A percentile compares a stretch with the other conserved stretches of the same genome.
phyloP scores from a whole-genome alignment of 192 early-diverging fungal genomes.

The Polychytrium aggregatum region DNA sequence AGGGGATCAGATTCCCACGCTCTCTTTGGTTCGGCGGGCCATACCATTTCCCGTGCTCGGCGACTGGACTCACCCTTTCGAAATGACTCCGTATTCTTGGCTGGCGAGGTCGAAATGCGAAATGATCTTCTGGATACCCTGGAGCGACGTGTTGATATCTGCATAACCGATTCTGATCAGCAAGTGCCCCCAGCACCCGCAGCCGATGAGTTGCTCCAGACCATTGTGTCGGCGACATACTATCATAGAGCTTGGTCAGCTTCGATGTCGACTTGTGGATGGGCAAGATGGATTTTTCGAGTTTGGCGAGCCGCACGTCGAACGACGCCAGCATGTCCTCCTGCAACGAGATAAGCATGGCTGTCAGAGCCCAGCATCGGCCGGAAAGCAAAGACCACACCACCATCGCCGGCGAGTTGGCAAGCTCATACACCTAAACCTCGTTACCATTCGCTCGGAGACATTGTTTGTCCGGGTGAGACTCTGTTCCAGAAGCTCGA shows the following conservation, averaged over 20 bases:
- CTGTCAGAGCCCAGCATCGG: neutral
- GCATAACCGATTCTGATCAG: too few species aligned
- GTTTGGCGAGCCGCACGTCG: constrained; percentile 55
- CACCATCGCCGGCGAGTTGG: neutral
- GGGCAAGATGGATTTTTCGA: constrained; percentile 68
- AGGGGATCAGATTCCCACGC: too few species aligned
- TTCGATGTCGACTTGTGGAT: constrained; percentile 67
- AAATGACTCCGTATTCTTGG: constrained; percentile 52
- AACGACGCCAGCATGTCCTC: constrained; percentile 61
- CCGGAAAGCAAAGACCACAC: neutral
- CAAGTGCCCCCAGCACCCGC: too few species aligned
- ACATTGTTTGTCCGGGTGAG: constrained; percentile 32
- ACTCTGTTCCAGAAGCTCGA: constrained; percentile 38
- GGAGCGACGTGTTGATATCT: constrained; percentile 61
- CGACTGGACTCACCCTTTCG: constrained; percentile 38
- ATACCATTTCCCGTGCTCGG: too few species aligned
- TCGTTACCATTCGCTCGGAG: constrained; percentile 38
- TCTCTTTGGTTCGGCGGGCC: too few species aligned
- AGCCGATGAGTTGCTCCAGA: too few species aligned
- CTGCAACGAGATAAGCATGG: constrained; percentile 18
- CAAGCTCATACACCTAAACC: neutral
- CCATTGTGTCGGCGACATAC: constrained; percentile 38
- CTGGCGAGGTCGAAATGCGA: constrained; percentile 56
- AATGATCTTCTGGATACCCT: constrained; percentile 45
- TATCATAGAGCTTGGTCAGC: constrained; percentile 59